Evolutionary conservation across 2,329 filamentous ascomycete species (phyloP).

Genomic region (Pyrenophora seminiperda): DNA sequence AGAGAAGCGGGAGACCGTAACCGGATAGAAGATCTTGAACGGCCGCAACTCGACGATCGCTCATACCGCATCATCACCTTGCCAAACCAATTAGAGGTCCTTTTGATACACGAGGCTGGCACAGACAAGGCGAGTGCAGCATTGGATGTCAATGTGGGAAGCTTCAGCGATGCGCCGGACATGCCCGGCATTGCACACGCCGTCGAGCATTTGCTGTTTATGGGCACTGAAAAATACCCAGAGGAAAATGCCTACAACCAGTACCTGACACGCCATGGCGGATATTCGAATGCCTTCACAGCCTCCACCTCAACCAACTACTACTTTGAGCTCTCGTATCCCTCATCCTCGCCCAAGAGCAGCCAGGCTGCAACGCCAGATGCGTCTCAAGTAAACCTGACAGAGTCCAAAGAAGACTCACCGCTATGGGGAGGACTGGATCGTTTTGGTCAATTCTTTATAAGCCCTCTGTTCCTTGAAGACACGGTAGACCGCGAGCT

Average conservation of each 20-base stretch:
- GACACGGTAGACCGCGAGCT: conserved; percentile 86
- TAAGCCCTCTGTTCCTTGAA: conserved; percentile 82
- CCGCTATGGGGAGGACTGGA: conserved; percentile 82
- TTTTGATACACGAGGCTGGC: conserved; percentile 90
- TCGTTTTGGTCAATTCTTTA: conserved; percentile 92
- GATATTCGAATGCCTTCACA: conserved; percentile 94
- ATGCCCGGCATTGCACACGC: conserved; percentile 96
- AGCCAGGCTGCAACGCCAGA: conserved; percentile 52
- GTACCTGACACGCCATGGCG: conserved; percentile 87
- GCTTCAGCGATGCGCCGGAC: conserved; percentile 87
- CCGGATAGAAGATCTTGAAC: conserved; percentile 71
- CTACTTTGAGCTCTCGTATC: conserved; percentile 92
- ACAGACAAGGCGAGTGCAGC: conserved; percentile 97
- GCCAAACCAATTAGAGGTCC: conserved; percentile 83
- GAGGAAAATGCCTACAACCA: conserved; percentile 80
- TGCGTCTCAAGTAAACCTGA: conserved; percentile 45
- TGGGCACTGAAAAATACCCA: conserved; percentile 98
- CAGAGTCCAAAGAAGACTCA: conserved; percentile 52
- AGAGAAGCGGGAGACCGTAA: conserved; percentile 31
- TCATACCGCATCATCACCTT: conserved; percentile 86
- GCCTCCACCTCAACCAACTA: conserved; percentile 94
- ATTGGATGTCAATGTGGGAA: conserved; percentile 93
- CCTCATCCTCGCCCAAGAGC: conserved; percentile 62
- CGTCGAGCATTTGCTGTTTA: conserved; percentile 94
- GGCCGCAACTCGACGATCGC: conserved; percentile 82